These are phyloP conservation scores for Camellia lanceoleosa DNA, from an alignment of 148 eudicot genomes.

Conservation along the genomic window DNA sequence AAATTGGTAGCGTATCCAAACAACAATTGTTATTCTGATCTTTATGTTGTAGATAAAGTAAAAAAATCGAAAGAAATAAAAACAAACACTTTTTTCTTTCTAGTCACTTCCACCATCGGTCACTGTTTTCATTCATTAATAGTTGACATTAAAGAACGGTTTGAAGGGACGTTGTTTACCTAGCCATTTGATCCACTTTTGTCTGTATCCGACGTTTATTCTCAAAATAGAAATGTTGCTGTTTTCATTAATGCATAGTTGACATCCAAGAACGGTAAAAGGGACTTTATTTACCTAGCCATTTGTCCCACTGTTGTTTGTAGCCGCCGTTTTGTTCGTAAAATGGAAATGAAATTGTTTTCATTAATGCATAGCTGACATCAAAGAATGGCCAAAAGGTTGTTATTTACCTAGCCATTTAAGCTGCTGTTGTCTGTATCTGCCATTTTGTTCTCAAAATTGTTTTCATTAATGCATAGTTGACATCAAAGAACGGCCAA, in stretches of 20 bases:
- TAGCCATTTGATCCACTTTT: not conserved
- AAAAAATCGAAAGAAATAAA: not conserved
- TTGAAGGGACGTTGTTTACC: not conserved
- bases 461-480: not conserved
- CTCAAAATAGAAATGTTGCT: too few relatives aligned
- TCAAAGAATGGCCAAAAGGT: too few relatives aligned
- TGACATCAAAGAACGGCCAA: not conserved
- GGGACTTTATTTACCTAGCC: too few relatives aligned
- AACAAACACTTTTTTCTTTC: not conserved
- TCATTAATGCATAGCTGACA: too few relatives aligned
- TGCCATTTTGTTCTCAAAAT: too few relatives aligned
- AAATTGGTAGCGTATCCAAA: not conserved
- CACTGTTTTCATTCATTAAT: not conserved
- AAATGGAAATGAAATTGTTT: too few relatives aligned
- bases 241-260: too few relatives aligned
- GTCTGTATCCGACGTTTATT: not conserved
- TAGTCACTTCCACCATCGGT: constrained; percentile 4
- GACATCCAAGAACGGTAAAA: too few relatives aligned
- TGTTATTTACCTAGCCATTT: too few relatives aligned
- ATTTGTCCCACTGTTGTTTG: too few relatives aligned
- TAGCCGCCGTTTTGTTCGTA: too few relatives aligned
- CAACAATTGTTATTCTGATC: not conserved
- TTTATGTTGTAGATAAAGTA: not conserved
- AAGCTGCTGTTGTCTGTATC: too few relatives aligned
- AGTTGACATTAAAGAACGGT: not conserved